Evolutionary conservation across 1,139 yeast genomes (phyloP).

Genomic region (Blastobotrys elegans): DNA sequence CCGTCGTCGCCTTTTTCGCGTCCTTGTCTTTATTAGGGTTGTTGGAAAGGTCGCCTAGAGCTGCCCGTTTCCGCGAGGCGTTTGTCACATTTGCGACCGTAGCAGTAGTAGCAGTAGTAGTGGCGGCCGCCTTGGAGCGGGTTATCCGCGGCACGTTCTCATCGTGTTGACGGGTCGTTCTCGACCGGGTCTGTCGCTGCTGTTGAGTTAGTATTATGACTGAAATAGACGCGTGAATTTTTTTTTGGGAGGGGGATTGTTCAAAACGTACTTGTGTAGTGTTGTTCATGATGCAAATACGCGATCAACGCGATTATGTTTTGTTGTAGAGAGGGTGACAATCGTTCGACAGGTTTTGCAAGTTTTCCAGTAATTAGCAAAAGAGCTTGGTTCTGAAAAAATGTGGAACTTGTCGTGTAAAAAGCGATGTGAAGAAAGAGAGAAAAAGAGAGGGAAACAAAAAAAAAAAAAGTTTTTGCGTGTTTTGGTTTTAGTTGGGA

Average conservation of each 20-base stretch:
- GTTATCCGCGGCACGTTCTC: conserved; percentile 17
- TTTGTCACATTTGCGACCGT: conserved; percentile 1
- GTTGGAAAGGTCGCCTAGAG: conserved; percentile 16
- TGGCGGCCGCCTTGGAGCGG: conserved; percentile 17
- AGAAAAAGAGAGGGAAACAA: background rate
- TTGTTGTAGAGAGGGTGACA: too few relatives aligned
- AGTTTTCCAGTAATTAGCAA: too few relatives aligned
- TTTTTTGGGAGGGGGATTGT: background rate
- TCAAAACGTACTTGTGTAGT: conserved; percentile 7
- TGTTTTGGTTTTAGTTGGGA: background rate
- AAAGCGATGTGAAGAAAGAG: background rate
- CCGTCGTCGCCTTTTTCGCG: background rate
- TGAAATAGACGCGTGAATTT: background rate
- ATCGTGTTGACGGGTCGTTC: conserved; percentile 14
- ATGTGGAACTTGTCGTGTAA: background rate
- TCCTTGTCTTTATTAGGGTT: conserved; percentile 14
- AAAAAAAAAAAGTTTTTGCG: background rate
- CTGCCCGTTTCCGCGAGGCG: conserved; percentile 15
- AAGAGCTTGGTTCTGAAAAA: too few relatives aligned
- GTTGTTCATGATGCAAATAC: conserved; percentile 9
- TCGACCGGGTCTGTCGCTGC: conserved; percentile 15
- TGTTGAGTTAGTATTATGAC: conserved; percentile 5
- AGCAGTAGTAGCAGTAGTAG: conserved; percentile 3
- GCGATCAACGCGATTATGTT: conserved; percentile 10
- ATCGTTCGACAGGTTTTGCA: too few relatives aligned